Base-by-base conservation (phyloP, 345 rosid species). In the Syzygium oleosum region DNA sequence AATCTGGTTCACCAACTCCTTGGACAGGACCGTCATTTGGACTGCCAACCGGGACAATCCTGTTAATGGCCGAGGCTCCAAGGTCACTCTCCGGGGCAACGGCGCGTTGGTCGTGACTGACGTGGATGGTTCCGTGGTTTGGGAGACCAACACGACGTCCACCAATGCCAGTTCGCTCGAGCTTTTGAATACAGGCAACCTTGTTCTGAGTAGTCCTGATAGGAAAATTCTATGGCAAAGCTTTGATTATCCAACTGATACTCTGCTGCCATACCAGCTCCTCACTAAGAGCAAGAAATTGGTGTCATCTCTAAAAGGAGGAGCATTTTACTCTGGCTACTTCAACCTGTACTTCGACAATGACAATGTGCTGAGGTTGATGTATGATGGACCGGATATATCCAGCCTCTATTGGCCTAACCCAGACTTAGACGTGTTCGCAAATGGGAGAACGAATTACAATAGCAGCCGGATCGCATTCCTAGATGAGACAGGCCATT, bases 361-460 rank as follows among this genome's bases (percentile, higher is more conserved):
- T 46, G 91, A 92, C 78, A 93, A 91, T 56, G 92, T 91, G 12
- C 43, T 93, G 87, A 88, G 84, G 68, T 80, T 93, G 91, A 87
- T 91, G 86, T 88, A 91, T 61, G 92, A 91, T 29, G 95, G 91
- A 7, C 90, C 92, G 14, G 91, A 90, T 5, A 89, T 88, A 85
- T 88, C 93, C 27, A 92, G 91, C 65, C 27, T 90, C 51, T 93
- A 92, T 34, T 92, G 95, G 95, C 95, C 95, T 38, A 12, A 88
- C 85, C 87, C 87, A 12, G 89, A 86, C 4, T 3, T 6, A 1
- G 3, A 12, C 31, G 51, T 55, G 84, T 87, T 49, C 19, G 23
- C 1, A 54, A 91, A 90, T 51, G 90, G 89, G 15, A 91, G 95
- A 86, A 90, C 92, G 22, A 87, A 23, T 15, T 92, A 89, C 51